phyloP scores from a whole-genome alignment of 768 basidiomycete genomes.

The Russula olivacea region DNA sequence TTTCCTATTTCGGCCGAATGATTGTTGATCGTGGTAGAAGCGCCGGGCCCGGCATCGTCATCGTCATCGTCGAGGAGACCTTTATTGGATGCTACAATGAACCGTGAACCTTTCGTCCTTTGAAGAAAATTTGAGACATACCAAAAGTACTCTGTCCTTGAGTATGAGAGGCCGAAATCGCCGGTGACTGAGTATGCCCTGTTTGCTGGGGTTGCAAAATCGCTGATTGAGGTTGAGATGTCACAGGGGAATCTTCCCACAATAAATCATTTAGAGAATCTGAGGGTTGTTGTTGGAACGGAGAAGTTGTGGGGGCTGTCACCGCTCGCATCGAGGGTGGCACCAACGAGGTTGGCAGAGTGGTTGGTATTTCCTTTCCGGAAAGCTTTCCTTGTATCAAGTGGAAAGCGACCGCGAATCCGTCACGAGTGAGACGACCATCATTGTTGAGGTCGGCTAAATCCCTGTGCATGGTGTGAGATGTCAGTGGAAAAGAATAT shows the following conservation, averaged over 20 bases:
- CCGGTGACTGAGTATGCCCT: background rate
- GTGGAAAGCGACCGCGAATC: constrained; percentile 94
- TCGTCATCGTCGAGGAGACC: constrained; percentile 79
- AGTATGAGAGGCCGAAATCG: constrained; percentile 19
- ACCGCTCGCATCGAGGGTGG: constrained; percentile 72
- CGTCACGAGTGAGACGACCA: constrained; percentile 80
- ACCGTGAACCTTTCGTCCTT: background rate
- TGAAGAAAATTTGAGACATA: constrained; percentile 29
- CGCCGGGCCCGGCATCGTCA: constrained; percentile 41
- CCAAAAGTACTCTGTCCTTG: constrained; percentile 47
- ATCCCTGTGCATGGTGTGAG: constrained; percentile 55
- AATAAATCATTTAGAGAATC: constrained; percentile 42
- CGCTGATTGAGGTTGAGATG: constrained; percentile 38
- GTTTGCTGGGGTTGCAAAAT: constrained; percentile 20
- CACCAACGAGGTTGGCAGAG: constrained; percentile 66
- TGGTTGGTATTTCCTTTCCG: constrained; percentile 67
- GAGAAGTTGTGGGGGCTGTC: constrained; percentile 35
- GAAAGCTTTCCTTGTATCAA: constrained; percentile 82
- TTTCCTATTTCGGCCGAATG: constrained; percentile 86
- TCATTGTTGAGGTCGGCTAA: constrained; percentile 85
- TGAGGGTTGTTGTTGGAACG: constrained; percentile 35
- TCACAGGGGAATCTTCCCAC: constrained; percentile 39
- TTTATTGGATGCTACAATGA: constrained; percentile 27
- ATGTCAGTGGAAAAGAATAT: background rate
- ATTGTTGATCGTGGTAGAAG: constrained; percentile 55